Evolutionary conservation across 23 red algal genomes (phyloP).

Genomic region (Gracilaria gracilis): DNA sequence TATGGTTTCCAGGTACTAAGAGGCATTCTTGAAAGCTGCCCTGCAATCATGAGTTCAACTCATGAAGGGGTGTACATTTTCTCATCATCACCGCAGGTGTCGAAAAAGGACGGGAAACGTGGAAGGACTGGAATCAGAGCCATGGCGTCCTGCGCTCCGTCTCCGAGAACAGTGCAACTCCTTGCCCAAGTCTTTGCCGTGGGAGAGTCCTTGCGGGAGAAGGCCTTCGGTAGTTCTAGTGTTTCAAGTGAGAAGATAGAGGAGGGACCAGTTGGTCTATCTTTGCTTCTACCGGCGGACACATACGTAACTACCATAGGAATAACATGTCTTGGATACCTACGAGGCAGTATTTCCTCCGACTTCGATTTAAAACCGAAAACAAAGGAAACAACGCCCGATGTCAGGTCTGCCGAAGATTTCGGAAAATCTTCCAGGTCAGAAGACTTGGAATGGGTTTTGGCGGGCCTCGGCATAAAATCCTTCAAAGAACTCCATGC

Average conservation of each 20-base stretch:
- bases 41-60: constrained; percentile 36
- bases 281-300: constrained; percentile 41
- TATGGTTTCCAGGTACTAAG: constrained; percentile 69
- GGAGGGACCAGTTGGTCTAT: constrained; percentile 57
- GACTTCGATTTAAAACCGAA: constrained; percentile 19
- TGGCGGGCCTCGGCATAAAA: constrained; percentile 63
- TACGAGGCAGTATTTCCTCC: constrained; percentile 51
- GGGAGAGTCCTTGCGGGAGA: neutral
- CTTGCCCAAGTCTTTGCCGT: constrained; percentile 54
- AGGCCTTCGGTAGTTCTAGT: neutral
- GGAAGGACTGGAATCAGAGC: constrained; percentile 60
- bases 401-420: neutral
- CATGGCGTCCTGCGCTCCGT: constrained; percentile 29
- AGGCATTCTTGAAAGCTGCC: constrained; percentile 68
- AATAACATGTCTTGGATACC: constrained; percentile 59
- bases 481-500: constrained; percentile 54
- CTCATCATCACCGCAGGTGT: constrained; percentile 28
- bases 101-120: constrained; percentile 48
- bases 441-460: constrained; percentile 61
- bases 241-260: neutral
- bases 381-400: too few relatives aligned
- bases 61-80: constrained; percentile 24
- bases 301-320: constrained; percentile 58
- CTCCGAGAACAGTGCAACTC: constrained; percentile 45
- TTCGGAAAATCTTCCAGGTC: neutral